phyloP scores from a whole-genome alignment of 805 yeast species.

The Starmera quercuum region DNA sequence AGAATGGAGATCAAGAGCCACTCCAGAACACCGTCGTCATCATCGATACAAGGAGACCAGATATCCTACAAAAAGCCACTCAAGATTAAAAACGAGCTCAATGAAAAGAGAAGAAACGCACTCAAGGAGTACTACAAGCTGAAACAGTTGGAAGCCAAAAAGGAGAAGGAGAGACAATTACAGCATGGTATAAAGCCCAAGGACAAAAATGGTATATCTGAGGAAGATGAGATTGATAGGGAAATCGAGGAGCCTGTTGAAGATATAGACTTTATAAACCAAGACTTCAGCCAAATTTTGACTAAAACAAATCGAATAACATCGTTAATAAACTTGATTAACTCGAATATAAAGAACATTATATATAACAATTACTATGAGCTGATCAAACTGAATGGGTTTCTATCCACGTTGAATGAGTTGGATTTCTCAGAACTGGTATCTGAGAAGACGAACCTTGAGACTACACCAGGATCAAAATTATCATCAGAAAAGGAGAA shows the following conservation, averaged over 20 bases:
- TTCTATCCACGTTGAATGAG: conserved; percentile 32
- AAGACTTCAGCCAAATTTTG: conserved; percentile 25
- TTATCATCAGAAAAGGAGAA: too few species aligned
- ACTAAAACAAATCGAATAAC: conserved; percentile 33
- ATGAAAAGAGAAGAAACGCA: conserved; percentile 29
- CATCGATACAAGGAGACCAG: conserved; percentile 3
- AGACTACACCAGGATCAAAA: too few species aligned
- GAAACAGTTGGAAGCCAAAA: conserved; percentile 21
- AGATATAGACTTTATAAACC: conserved; percentile 20
- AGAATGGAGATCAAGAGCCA: not conserved
- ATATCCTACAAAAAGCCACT: conserved; percentile 19
- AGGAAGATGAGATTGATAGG: conserved; percentile 20
- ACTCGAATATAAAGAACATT: conserved; percentile 58
- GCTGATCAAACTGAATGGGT: conserved; percentile 56
- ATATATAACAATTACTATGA: conserved; percentile 74
- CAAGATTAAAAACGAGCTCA: conserved; percentile 14
- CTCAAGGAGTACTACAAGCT: conserved; percentile 34
- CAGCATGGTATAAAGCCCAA: not conserved
- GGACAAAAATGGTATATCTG: conserved; percentile 4
- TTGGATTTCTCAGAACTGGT: conserved; percentile 7
- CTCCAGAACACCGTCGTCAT: not conserved
- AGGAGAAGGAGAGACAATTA: conserved; percentile 8
- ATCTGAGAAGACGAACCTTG: conserved; percentile 1
- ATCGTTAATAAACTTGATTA: conserved; percentile 41
- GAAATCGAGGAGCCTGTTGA: conserved; percentile 15